phyloP scores from a whole-genome alignment of 257 asterid species.

The Vinca minor region DNA sequence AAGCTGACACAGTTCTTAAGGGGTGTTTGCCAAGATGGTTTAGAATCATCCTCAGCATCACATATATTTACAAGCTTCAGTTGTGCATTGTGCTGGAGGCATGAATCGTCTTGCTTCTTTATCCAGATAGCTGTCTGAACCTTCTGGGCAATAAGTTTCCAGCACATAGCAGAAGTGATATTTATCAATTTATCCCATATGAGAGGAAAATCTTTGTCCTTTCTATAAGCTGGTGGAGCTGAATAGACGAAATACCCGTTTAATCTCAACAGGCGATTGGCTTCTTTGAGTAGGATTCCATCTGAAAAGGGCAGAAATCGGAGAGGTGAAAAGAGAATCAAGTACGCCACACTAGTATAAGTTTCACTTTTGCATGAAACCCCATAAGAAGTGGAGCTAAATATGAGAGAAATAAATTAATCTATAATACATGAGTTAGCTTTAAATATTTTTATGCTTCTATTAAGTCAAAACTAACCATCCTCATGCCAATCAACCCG shows the following conservation, averaged over 20 bases:
- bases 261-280: conserved; percentile 60
- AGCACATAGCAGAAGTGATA: conserved; percentile 84
- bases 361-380: not conserved
- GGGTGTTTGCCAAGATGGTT: conserved; percentile 52
- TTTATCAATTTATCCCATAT: conserved; percentile 75
- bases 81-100: conserved; percentile 52
- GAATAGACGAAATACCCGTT: conserved; percentile 88
- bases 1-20: conserved; percentile 42
- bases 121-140: conserved; percentile 93
- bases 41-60: conserved; percentile 43
- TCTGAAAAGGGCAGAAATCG: conserved; percentile 33
- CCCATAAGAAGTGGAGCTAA: not conserved
- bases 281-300: conserved; percentile 81
- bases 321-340: not conserved
- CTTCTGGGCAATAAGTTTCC: conserved; percentile 87
- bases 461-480: conserved; percentile 36
- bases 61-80: conserved; percentile 49
- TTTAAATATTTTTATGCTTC: conserved; percentile 1
- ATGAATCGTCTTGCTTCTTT: conserved; percentile 49
- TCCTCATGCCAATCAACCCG: conserved; percentile 88
- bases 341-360: not conserved
- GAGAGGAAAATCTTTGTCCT: conserved; percentile 73
- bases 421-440: not conserved
- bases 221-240: conserved; percentile 93
- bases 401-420: not conserved